Evolutionary conservation across 2,329 filamentous ascomycete species (phyloP).

Genomic region (Fusarium cicatricum): DNA sequence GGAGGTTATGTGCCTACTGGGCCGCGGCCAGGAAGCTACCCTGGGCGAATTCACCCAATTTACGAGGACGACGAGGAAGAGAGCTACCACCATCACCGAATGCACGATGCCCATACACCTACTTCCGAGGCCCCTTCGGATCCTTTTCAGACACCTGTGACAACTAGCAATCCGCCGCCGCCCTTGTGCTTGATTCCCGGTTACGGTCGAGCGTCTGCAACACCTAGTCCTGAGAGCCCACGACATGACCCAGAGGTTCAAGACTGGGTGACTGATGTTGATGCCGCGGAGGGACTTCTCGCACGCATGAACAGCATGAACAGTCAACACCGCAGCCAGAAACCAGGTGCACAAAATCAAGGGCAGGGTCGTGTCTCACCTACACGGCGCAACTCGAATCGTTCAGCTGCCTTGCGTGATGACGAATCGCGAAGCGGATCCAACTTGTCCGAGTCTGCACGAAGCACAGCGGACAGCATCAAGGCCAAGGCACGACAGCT

Average conservation of each 20-base stretch:
- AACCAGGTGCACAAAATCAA: slow-evolving; percentile 17
- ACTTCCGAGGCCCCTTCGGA: slow-evolving; percentile 53
- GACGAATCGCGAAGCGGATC: slow-evolving; percentile 64
- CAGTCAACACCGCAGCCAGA: slow-evolving; percentile 19
- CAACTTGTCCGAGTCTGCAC: slow-evolving; percentile 63
- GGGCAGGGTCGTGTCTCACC: slow-evolving; percentile 50
- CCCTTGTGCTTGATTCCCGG: slow-evolving; percentile 41
- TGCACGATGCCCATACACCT: slow-evolving; percentile 43
- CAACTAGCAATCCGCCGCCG: slow-evolving; percentile 27
- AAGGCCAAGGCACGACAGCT: slow-evolving; percentile 48
- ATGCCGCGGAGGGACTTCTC: slow-evolving; percentile 62
- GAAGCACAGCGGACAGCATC: slow-evolving; percentile 54
- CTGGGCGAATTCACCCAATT: slow-evolving; percentile 64
- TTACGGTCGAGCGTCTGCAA: slow-evolving; percentile 45
- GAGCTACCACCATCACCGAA: slow-evolving; percentile 38
- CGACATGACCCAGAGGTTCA: slow-evolving; percentile 61
- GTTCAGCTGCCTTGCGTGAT: slow-evolving; percentile 48
- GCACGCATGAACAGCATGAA: slow-evolving; percentile 50
- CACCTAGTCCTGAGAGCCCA: slow-evolving; percentile 53
- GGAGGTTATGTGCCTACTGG: slow-evolving; percentile 47
- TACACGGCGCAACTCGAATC: slow-evolving; percentile 48
- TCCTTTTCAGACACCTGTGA: slow-evolving; percentile 59
- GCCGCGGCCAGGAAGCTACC: slow-evolving; percentile 42
- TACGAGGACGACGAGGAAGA: slow-evolving; percentile 67
- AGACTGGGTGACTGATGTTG: slow-evolving; percentile 65